Percentiles rank a stretch among this genome's conserved stretches.
These are phyloP conservation scores for Letharia columbiana DNA, from an alignment of 495 filamentous ascomycete species.

Conservation along the genomic window DNA sequence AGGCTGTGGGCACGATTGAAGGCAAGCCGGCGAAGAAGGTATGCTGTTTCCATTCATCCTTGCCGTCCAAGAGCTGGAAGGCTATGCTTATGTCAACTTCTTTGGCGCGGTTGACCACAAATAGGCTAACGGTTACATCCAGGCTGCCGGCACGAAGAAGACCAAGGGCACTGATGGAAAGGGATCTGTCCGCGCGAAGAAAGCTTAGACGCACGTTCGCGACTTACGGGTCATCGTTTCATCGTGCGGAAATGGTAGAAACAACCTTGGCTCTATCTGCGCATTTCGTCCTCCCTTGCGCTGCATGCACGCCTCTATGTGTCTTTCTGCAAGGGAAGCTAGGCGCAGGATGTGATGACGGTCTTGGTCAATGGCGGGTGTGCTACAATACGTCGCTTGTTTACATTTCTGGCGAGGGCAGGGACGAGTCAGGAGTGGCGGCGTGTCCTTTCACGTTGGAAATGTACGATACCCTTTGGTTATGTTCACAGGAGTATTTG, in stretches of 20 bases:
- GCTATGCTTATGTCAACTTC: not conserved
- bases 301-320: not conserved
- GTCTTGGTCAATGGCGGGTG: not conserved
- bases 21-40: slow-evolving; percentile 28
- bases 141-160: slow-evolving; percentile 35
- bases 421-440: not conserved
- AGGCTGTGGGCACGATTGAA: slow-evolving; percentile 21
- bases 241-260: not conserved
- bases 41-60: slow-evolving; percentile 3
- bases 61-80: not conserved
- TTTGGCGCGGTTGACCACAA: not conserved
- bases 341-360: not conserved
- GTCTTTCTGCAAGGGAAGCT: not conserved
- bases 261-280: not conserved
- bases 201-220: slow-evolving; percentile 3
- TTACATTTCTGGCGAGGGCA: not conserved
- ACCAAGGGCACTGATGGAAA: slow-evolving; percentile 31
- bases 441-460: not conserved
- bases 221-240: not conserved
- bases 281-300: not conserved
- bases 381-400: not conserved
- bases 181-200: slow-evolving; percentile 22
- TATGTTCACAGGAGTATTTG: slow-evolving; percentile 8
- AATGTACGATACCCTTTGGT: slow-evolving; percentile 18
- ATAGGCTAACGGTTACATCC: slow-evolving; percentile 8